Percentiles rank a stretch among this genome's conserved stretches.
phyloP scores from a whole-genome alignment of 2,329 filamentous ascomycete genomes.

The Colletotrichum tamarilloi region DNA sequence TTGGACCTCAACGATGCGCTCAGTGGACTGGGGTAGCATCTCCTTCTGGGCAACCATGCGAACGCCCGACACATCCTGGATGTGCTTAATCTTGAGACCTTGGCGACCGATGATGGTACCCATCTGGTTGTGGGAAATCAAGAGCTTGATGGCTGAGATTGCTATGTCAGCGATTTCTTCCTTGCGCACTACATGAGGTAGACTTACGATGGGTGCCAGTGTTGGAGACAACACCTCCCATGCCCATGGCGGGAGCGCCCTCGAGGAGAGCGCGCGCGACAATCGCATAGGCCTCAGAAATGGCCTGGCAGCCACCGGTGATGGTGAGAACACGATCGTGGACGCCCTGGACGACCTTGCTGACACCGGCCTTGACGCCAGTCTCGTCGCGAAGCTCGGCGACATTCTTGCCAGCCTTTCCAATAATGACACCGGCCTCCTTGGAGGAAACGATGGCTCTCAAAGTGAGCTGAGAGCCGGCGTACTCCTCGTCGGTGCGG shows the following conservation, averaged over 20 bases:
- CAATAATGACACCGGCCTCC: constrained; percentile 98
- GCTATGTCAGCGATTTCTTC: constrained; percentile 37
- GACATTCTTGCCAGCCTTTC: constrained; percentile 98
- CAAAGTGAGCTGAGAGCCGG: constrained; percentile 89
- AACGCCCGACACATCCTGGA: constrained; percentile 95
- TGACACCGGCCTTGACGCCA: constrained; percentile 96
- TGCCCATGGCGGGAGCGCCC: constrained; percentile 93
- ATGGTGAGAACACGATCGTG: constrained; percentile 98
- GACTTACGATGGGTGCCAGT: constrained; percentile 94
- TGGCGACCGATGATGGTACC: constrained; percentile 98
- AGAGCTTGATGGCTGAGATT: constrained; percentile 85
- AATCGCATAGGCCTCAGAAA: constrained; percentile 91
- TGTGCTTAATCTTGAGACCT: constrained; percentile 99
- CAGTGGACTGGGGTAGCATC: constrained; percentile 98
- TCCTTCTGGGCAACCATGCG: constrained; percentile 99
- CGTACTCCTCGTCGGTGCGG: constrained; percentile 97
- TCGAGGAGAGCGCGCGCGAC: constrained; percentile 93
- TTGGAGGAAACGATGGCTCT: constrained; percentile 98
- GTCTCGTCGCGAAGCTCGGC: constrained; percentile 97
- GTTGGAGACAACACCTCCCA: constrained; percentile 88
- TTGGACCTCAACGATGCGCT: constrained; percentile 97
- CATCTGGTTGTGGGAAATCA: constrained; percentile 99
- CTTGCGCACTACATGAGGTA: not conserved
- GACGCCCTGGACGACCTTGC: constrained; percentile 97
- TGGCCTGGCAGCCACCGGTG: constrained; percentile 87